Evolutionary conservation across 2,329 filamentous ascomycete species (phyloP), one percentile per base, ranked within the genome.

Genomic region (Ophiosphaerella narmari): DNA sequence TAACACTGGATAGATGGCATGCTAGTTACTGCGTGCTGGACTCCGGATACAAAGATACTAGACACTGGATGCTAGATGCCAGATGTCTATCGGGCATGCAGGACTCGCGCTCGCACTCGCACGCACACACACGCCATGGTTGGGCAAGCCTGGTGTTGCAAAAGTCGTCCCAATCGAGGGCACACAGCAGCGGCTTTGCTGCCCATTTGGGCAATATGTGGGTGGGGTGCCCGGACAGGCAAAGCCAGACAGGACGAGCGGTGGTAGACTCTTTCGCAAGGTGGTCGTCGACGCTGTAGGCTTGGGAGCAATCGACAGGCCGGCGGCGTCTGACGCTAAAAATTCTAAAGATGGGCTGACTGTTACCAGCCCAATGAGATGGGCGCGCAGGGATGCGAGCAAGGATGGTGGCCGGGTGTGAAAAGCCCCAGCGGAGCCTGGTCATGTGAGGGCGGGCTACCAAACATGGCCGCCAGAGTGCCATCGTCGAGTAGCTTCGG

Each of bases 241-340:
- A 40, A 57, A 53, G 53, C 7, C 52, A 47, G 54, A 54, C 48
- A 59, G 59, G 53, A 54, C 44, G 52, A 55, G 57, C 56, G 55
- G 54, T 60, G 46, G 55, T 61, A 46, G 57, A 60, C 56, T 61
- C 52, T 56, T 54, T 53, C 60, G 55, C 48, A 58, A 55, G 56
- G 66, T 65, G 65, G 67, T 64, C 60, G 63, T 64, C 54, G 64
- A 62, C 52, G 67, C 45, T 44, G 65, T 55, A 24, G 67, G 62
- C 67, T 71, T 71, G 68, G 67, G 26, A 57, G 45, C 54, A 50
- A 50, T 66, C 62, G 60, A 72, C 68, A 73, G 71, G 71, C 66
- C 60, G 65, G 66, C 63, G 67, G 70, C 70, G 64, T 52, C 68
- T 65, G 65, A 57, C 60, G 56, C 68, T 70, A 73, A 67, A 69